phyloP scores from a whole-genome alignment of 768 basidiomycete genomes.

The Collybiopsis luxurians region DNA sequence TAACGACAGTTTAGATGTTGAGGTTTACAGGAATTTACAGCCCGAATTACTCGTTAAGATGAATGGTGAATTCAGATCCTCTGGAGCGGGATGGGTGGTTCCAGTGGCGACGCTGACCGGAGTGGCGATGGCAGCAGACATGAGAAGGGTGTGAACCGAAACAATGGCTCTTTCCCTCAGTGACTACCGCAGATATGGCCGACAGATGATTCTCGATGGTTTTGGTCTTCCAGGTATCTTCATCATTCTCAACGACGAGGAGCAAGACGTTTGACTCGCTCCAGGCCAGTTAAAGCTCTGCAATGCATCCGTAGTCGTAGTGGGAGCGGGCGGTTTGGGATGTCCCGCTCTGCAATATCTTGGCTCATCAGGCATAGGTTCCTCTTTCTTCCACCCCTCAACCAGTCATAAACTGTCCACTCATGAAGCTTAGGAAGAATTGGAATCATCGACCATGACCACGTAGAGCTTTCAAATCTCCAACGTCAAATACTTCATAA shows the following conservation, averaged over 20 bases:
- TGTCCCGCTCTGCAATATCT: slow-evolving; percentile 96
- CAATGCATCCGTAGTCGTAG: slow-evolving; percentile 72
- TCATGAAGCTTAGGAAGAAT: slow-evolving; percentile 58
- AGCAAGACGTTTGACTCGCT: slow-evolving; percentile 1
- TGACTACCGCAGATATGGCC: slow-evolving; percentile 89
- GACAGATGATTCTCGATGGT: slow-evolving; percentile 93
- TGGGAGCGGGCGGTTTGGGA: slow-evolving; percentile 95
- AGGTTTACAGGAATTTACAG: neutral
- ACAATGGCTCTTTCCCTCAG: slow-evolving; percentile 34
- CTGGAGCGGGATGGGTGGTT: neutral
- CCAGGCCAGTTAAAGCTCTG: slow-evolving; percentile 84
- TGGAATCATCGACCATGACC: slow-evolving; percentile 86
- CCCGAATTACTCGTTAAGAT: slow-evolving; percentile 3
- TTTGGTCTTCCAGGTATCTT: slow-evolving; percentile 78
- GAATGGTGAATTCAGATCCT: slow-evolving; percentile 7
- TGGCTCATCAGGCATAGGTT: slow-evolving; percentile 88
- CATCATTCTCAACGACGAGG: neutral
- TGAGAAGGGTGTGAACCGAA: neutral
- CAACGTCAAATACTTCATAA: slow-evolving; percentile 92
- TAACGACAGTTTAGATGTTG: neutral
- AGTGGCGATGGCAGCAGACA: neutral
- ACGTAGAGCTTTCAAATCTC: slow-evolving; percentile 85
- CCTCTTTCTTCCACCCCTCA: slow-evolving; percentile 20
- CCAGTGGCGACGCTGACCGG: neutral
- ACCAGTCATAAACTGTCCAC: slow-evolving; percentile 6